A percentile compares a stretch with the other conserved stretches of the same genome.
Conservation (phyloP, 164 flowering plant species). For the Aristolochia contorta region DNA sequence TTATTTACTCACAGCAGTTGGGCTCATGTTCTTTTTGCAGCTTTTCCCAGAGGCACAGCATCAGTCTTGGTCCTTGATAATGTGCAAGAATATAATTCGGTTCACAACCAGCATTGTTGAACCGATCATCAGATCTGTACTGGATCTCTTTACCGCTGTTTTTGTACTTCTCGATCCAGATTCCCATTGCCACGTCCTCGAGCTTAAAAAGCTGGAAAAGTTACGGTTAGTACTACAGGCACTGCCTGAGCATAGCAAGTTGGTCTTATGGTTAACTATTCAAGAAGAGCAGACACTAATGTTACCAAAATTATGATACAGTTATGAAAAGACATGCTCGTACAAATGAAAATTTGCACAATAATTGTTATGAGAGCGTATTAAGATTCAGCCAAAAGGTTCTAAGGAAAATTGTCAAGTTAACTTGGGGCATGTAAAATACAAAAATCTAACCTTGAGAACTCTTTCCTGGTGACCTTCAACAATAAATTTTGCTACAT, state of each 20-base stretch:
- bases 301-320: too few species aligned
- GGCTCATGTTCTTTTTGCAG: conserved; percentile 56
- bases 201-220: conserved; percentile 63
- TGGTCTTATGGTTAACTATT: too few species aligned
- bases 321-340: too few species aligned
- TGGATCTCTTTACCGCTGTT: conserved; percentile 39
- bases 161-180: conserved; percentile 71
- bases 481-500: conserved; percentile 73
- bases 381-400: too few species aligned
- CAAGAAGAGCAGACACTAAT: too few species aligned
- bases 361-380: too few species aligned
- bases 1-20: conserved; percentile 56
- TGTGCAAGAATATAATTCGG: conserved; percentile 70
- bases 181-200: conserved; percentile 96
- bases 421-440: background rate
- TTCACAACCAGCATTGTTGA: conserved; percentile 73
- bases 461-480: conserved; percentile 45
- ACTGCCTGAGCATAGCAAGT: too few species aligned
- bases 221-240: too few species aligned
- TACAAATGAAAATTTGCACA: too few species aligned
- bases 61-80: conserved; percentile 72
- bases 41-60: conserved; percentile 85
- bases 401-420: background rate
- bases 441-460: conserved; percentile 37
- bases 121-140: conserved; percentile 54